phyloP scores from a whole-genome alignment of 345 rosid genomes.

The Draba incana region DNA sequence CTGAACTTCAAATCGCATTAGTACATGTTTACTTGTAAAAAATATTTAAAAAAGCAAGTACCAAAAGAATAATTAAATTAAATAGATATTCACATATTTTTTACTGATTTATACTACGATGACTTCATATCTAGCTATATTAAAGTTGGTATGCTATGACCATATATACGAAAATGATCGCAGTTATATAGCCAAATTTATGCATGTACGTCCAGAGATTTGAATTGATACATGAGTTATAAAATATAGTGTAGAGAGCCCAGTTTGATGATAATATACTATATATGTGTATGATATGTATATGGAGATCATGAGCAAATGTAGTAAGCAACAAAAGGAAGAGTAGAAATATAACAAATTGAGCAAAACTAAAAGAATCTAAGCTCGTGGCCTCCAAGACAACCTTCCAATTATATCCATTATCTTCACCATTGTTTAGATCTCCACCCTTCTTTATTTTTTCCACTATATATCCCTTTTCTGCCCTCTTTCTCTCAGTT shows the following conservation, averaged over 20 bases:
- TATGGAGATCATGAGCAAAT: slow-evolving; percentile 34
- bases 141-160: slow-evolving; percentile 26
- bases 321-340: slow-evolving; percentile 39
- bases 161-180: slow-evolving; percentile 28
- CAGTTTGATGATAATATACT: slow-evolving; percentile 13
- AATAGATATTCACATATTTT: no score
- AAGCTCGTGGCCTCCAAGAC: slow-evolving; percentile 43
- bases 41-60: no score
- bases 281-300: slow-evolving; percentile 27
- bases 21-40: no score
- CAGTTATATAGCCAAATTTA: slow-evolving; percentile 33
- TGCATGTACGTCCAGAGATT: slow-evolving; percentile 34
- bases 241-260: slow-evolving; percentile 4
- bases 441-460: slow-evolving; percentile 35
- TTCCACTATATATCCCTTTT: slow-evolving; percentile 11
- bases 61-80: no score
- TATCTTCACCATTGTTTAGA: slow-evolving; percentile 23
- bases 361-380: slow-evolving; percentile 46
- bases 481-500: neutral
- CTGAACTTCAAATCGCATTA: no score
- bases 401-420: slow-evolving; percentile 29
- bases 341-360: slow-evolving; percentile 31
- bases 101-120: neutral
- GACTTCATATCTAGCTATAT: slow-evolving; percentile 12
- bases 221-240: slow-evolving; percentile 25